Evolutionary conservation across 225 moss, liverwort and hornwort species (phyloP), one percentile per base, ranked within the genome.

Genomic region (Straminergon stramineum): DNA sequence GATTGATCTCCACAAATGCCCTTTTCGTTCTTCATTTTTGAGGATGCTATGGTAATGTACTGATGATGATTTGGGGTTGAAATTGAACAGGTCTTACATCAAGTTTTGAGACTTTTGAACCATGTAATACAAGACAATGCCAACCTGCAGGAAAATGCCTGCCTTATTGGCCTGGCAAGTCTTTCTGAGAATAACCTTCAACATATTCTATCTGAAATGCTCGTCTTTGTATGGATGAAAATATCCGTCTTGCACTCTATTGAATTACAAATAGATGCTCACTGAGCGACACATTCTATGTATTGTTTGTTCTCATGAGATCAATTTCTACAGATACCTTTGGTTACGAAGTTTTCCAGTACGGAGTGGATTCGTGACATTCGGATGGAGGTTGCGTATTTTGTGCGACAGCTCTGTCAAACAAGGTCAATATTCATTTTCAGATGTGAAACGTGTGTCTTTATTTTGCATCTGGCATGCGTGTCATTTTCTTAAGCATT

Each of bases 141-240:
- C 70, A 95, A 95, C 67, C 93, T 96, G 83, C 97, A 96, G 93
- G 97, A 99, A 90, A 99, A 93, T 91, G 99, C 97, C 75, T 99
- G 99, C 87, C 96, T 97, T 81, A 95, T 97, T 85, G 99, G 99
- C 92, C 86, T 99, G 96, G 99, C 95, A 94, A 96, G 90, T 88
- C 61, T 88, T 87, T 85, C 43, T 83, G 65, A 56, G 80, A 71
- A 67, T 28, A 83, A 23, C 66, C 75, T 89, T 83, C 15, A 64
- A 39, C 53, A 23, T n/a, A 51, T 85, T 53, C 57, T 45, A 63
- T 74, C 77, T 57, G 55, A 55, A 78, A 62, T 75, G 20, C 74
- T 61, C 43, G 77, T 66, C 58, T 87, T 89, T 74, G 37, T 48
- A n/a, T 68, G 39, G 51, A 78, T 89, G 83, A 74, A 85, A 64